Evolutionary conservation across 208 protist species (phyloP).

Genomic region (Crithidia brevicula): DNA sequence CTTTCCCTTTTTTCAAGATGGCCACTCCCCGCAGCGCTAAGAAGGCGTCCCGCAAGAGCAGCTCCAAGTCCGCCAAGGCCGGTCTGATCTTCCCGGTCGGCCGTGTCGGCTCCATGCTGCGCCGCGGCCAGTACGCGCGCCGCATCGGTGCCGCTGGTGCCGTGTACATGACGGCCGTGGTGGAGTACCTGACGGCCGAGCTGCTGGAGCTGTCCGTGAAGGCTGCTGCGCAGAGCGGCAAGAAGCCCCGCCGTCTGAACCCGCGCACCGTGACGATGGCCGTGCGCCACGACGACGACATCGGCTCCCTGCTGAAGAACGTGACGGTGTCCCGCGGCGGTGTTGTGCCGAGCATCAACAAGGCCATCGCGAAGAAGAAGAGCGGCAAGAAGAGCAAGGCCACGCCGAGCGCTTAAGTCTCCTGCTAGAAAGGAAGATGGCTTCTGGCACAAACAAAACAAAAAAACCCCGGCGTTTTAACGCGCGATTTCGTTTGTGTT

Average conservation of each 20-base stretch:
- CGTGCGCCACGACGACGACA: conserved; percentile 78
- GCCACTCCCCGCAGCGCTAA: conserved; percentile 70
- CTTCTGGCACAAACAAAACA: background rate
- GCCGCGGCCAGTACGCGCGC: conserved; percentile 95
- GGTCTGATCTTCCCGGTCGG: conserved; percentile 99
- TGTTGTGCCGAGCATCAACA: conserved; percentile 80
- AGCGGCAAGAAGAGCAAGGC: conserved; percentile 66
- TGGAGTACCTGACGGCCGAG: conserved; percentile 97
- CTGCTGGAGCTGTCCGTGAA: conserved; percentile 71
- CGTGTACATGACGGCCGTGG: conserved; percentile 98
- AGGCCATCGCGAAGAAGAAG: conserved; percentile 82
- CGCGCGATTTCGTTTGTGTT: background rate
- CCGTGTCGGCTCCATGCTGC: conserved; percentile 96
- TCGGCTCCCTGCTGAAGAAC: conserved; percentile 45
- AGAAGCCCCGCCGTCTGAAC: conserved; percentile 67
- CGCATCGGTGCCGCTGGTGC: conserved; percentile 97
- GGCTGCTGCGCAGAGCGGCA: conserved; percentile 54
- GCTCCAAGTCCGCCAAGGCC: conserved; percentile 93
- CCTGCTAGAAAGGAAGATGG: background rate
- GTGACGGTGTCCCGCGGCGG: conserved; percentile 84
- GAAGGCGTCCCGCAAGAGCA: conserved; percentile 74
- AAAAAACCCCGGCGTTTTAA: too few species aligned
- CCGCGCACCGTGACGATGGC: conserved; percentile 71
- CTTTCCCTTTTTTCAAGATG: conserved; percentile 27
- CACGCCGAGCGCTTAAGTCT: conserved; percentile 55